Evolutionary conservation across 2,329 filamentous ascomycete genomes (phyloP), one percentile per base, ranked within the genome.

Genomic region (Ophiostoma angusticollis): DNA sequence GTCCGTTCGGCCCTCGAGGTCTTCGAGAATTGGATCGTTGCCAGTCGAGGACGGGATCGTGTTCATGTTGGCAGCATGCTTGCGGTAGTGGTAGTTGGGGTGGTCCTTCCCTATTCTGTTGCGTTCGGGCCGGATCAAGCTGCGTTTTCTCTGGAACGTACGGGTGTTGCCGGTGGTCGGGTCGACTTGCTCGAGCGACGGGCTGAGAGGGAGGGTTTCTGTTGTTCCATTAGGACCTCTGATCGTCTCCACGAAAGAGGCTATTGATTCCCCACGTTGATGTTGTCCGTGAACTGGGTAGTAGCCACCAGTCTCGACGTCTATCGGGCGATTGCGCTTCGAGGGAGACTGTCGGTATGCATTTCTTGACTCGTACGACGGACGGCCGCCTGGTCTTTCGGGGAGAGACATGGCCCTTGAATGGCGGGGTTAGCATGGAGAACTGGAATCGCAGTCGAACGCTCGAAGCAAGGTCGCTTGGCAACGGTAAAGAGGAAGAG

Each of bases 81-180:
- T 83, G 49, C 85, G 78, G 60, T 98, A 98, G 61, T 95, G 74
- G 55, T 95, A 98, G 58, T 96, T 93, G 12, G 87, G 86, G 56
- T 96, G 86, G 50, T 87, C 82, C 47, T 72, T 78, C 50, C 87
- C 82, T 49, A 93, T 84, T 50, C 82, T 76, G 52, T 81, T 81
- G 48, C 91, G 76, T 61, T 98, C 91, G 1, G 91, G 91, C 45
- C 83, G 73, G 54, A 98, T 79, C 47, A 98, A 66, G 58, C 84
- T 95, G 56, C 82, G 78, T 62, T 96, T 96, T 50, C 87, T 77
- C 44, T 62, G 55, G 44, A 73, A 57, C 28, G 59, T 55, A 37
- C 61, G 54, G 39, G 61, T 49, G n/a, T 57, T 43, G n/a, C n/a
- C 24, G 24, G 33, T 28, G 13, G 29, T 38, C 16, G 40, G 31